These are phyloP conservation scores for Aspergillus taichungensis DNA, from an alignment of 495 filamentous ascomycete species.

Conservation along the genomic window DNA sequence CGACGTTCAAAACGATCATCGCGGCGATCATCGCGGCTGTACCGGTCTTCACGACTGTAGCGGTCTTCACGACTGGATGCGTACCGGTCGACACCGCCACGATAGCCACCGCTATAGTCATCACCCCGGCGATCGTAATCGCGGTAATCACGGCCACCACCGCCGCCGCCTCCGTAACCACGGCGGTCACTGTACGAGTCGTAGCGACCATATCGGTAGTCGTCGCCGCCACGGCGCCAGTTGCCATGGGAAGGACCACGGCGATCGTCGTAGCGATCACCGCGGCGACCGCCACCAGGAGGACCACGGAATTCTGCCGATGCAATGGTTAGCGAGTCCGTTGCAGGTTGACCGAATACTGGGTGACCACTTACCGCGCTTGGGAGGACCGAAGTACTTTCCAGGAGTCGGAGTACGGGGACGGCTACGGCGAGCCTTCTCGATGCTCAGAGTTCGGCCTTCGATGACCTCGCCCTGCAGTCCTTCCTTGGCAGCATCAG, in stretches of 20 bases:
- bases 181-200: conserved; percentile 52
- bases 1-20: conserved; percentile 53
- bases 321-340: conserved; percentile 16
- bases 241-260: conserved; percentile 46
- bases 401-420: conserved; percentile 95
- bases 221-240: conserved; percentile 34
- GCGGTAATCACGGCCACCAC: conserved; percentile 41
- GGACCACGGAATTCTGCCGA: conserved; percentile 47
- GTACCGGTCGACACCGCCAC: conserved; percentile 55
- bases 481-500: conserved; percentile 93
- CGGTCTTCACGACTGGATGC: conserved; percentile 33
- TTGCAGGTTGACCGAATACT: neutral
- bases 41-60: conserved; percentile 52
- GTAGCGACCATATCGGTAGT: conserved; percentile 43
- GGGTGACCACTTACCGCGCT: conserved; percentile 64
- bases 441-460: conserved; percentile 92
- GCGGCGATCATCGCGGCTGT: conserved; percentile 53
- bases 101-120: conserved; percentile 33
- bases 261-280: conserved; percentile 47
- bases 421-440: conserved; percentile 92
- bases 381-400: conserved; percentile 98
- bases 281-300: conserved; percentile 34
- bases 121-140: conserved; percentile 47
- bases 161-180: conserved; percentile 46
- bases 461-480: conserved; percentile 93